Conservation (phyloP, 2,329 filamentous ascomycete genomes). For the Hypoxylon sp. region DNA sequence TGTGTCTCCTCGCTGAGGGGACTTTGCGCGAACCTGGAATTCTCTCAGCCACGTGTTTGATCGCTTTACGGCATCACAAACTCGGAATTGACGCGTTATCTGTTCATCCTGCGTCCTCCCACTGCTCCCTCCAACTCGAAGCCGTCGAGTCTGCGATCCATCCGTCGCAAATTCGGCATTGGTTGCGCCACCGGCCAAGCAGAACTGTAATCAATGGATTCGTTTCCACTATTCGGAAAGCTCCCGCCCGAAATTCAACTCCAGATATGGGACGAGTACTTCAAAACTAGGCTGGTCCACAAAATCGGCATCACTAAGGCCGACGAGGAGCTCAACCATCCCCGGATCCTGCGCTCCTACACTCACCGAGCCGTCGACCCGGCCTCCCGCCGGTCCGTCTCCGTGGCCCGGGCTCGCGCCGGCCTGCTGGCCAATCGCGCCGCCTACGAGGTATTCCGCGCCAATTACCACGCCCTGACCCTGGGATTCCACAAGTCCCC, state of each 20-base stretch:
- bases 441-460: neutral
- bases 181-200: neutral
- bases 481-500: neutral
- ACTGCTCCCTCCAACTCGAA: neutral
- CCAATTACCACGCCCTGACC: neutral
- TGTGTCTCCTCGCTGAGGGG: neutral
- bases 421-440: neutral
- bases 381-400: neutral
- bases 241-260: neutral
- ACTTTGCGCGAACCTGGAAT: neutral
- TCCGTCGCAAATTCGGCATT: neutral
- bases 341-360: neutral
- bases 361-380: neutral
- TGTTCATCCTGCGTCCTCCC: neutral
- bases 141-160: neutral
- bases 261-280: conserved; percentile 1
- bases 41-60: neutral
- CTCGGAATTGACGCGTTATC: neutral
- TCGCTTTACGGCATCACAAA: neutral
- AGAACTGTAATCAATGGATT: neutral
- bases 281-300: neutral
- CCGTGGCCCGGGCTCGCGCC: neutral
- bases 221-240: neutral
- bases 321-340: neutral
- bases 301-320: conserved; percentile 1